phyloP scores from a whole-genome alignment of 164 flowering plant species.

The Vitis riparia region DNA sequence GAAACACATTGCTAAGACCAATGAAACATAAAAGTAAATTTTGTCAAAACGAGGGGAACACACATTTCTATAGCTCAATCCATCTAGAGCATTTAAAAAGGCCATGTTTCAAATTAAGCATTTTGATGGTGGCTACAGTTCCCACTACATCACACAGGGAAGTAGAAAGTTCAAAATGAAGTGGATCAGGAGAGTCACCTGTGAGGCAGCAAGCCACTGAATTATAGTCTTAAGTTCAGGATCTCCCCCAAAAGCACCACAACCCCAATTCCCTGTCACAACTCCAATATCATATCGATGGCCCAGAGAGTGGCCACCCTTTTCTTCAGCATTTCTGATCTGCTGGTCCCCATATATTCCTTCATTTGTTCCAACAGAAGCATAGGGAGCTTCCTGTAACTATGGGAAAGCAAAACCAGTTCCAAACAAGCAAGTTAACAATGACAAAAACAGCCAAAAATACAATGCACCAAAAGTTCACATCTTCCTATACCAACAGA shows the following conservation, averaged over 20 bases:
- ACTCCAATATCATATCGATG: conserved; percentile 51
- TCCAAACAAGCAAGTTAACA: background rate
- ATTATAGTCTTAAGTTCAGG: conserved; percentile 72
- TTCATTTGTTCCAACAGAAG: conserved; percentile 17
- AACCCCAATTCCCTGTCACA: conserved; percentile 97
- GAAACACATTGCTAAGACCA: too few species aligned
- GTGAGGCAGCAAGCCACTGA: conserved; percentile 64
- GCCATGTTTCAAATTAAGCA: too few species aligned
- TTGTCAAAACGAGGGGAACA: too few species aligned
- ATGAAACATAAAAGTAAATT: too few species aligned
- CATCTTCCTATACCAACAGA: background rate
- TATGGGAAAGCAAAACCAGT: conserved; percentile 1
- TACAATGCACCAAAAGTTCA: background rate
- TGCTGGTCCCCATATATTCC: conserved; percentile 11
- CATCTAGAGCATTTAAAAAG: too few species aligned
- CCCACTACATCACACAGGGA: too few species aligned
- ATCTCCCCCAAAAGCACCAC: conserved; percentile 98
- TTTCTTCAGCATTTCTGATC: conserved; percentile 9
- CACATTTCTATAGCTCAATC: too few species aligned
- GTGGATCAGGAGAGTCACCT: too few species aligned
- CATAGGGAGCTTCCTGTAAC: conserved; percentile 24
- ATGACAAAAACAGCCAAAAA: too few species aligned
- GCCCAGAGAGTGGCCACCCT: conserved; percentile 11
- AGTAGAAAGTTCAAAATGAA: too few species aligned
- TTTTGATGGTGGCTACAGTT: too few species aligned